A percentile compares a stretch with the other conserved stretches of the same genome.
phyloP scores from a whole-genome alignment of 2,329 filamentous ascomycete species.

The Penicillium sclerotiorum region DNA sequence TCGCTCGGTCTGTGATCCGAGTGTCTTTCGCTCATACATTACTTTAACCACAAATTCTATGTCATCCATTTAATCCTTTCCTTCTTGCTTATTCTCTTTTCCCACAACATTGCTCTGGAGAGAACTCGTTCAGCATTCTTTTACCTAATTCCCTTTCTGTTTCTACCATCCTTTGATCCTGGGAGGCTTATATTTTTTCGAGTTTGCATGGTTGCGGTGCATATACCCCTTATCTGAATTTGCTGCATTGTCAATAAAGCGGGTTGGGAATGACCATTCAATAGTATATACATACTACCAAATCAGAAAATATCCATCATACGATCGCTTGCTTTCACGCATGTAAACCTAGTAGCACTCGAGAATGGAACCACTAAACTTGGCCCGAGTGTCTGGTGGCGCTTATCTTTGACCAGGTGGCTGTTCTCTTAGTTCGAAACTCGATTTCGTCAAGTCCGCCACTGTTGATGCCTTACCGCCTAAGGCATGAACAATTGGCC shows the following conservation, averaged over 20 bases:
- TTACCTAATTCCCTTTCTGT: no score
- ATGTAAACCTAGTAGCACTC: not conserved
- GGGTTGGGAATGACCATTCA: constrained; percentile 13
- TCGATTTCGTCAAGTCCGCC: constrained; percentile 13
- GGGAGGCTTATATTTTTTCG: constrained; percentile 24
- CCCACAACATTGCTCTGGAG: no score
- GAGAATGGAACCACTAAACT: not conserved
- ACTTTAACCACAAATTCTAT: constrained; percentile 23
- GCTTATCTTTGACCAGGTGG: not conserved
- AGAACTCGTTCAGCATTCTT: no score
- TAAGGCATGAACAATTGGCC: constrained; percentile 19
- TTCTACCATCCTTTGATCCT: constrained; percentile 17
- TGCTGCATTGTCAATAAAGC: constrained; percentile 28
- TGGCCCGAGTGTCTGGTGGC: not conserved
- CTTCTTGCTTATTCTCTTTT: constrained; percentile 17
- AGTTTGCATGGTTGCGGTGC: constrained; percentile 36
- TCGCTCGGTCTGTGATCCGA: constrained; percentile 22
- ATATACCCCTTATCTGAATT: constrained; percentile 36
- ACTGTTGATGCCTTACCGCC: constrained; percentile 19
- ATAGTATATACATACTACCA: constrained; percentile 6
- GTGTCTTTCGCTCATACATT: constrained; percentile 33
- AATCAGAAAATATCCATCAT: not conserved
- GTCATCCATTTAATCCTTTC: constrained; percentile 27
- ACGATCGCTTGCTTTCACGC: not conserved
- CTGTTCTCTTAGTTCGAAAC: not conserved